Percentiles rank a stretch among this genome's conserved stretches.
Conservation (phyloP, 1,284 basidiomycete genomes). For the Moesziomyces sp. region DNA sequence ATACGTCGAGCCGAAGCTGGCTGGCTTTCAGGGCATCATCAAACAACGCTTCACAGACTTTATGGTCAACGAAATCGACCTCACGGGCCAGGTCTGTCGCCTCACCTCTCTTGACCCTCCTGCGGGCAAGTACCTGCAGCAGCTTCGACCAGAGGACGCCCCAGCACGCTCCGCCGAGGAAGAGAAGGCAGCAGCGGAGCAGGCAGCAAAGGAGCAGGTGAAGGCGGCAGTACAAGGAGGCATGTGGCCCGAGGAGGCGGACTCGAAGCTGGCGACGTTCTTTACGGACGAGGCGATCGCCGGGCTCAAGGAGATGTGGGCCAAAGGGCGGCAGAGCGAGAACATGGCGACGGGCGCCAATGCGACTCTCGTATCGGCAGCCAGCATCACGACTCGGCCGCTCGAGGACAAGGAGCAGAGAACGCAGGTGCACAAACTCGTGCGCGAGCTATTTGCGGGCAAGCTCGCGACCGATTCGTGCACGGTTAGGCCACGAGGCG, state of each 20-base stretch:
- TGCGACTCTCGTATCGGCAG: conserved; percentile 31
- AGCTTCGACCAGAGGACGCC: conserved; percentile 8
- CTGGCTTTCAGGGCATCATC: conserved; percentile 61
- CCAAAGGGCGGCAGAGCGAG: conserved; percentile 10
- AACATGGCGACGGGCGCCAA: conserved; percentile 35
- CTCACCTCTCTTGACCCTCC: conserved; percentile 54
- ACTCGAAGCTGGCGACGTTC: conserved; percentile 23
- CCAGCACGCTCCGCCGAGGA: neutral
- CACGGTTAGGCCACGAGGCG: conserved; percentile 59
- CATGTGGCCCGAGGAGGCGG: conserved; percentile 32
- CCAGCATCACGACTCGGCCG: conserved; percentile 72
- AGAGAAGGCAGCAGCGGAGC: neutral
- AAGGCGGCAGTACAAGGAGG: conserved; percentile 3
- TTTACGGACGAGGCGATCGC: conserved; percentile 28
- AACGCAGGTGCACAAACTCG: conserved; percentile 81
- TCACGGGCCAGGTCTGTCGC: conserved; percentile 30
- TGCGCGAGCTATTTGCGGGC: conserved; percentile 84
- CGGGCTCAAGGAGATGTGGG: conserved; percentile 29
- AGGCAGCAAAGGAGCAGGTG: conserved; percentile 1
- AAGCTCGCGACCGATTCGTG: conserved; percentile 79
- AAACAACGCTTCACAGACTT: conserved; percentile 65
- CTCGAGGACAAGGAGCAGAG: conserved; percentile 83
- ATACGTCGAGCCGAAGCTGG: conserved; percentile 49
- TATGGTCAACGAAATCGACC: conserved; percentile 58
- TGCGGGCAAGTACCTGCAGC: conserved; percentile 20